These are phyloP conservation scores for Magnusiomyces sp. DNA, from an alignment of 1,139 yeast species.

Conservation along the genomic window DNA sequence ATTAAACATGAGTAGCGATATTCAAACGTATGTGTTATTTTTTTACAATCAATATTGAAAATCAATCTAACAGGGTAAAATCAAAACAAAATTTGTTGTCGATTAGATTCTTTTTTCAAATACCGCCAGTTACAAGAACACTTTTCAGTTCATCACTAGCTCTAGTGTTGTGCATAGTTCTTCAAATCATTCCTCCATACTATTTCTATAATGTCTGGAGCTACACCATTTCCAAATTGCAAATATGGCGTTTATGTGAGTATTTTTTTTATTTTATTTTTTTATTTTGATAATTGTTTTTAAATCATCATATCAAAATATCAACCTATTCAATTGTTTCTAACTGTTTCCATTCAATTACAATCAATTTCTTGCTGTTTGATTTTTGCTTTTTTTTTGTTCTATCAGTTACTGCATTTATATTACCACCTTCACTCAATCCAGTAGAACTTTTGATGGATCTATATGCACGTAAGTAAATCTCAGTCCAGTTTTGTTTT, in stretches of 20 bases:
- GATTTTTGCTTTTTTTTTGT: not conserved
- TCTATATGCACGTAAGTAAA: conserved; percentile 25
- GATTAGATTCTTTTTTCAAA: conserved; percentile 17
- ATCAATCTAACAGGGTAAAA: not conserved
- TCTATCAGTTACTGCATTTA: conserved; percentile 27
- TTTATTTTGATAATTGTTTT: not conserved
- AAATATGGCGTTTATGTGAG: conserved; percentile 31
- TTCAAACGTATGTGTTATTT: not conserved
- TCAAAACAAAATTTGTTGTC: not conserved
- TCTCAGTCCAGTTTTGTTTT: not conserved
- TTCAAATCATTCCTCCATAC: conserved; percentile 17
- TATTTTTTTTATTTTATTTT: not conserved
- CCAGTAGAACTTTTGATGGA: conserved; percentile 26
- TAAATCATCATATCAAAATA: not conserved
- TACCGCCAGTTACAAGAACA: conserved; percentile 28
- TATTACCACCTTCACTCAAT: conserved; percentile 22
- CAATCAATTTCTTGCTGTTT: conserved; percentile 1
- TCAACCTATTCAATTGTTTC: not conserved
- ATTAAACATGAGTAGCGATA: not conserved
- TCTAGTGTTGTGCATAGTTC: conserved; percentile 20
- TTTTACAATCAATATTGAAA: not conserved
- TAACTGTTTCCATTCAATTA: not conserved
- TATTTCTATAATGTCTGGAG: conserved; percentile 27
- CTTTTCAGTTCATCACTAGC: conserved; percentile 21
- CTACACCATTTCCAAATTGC: conserved; percentile 19